phyloP scores from a whole-genome alignment of 805 yeast genomes.

The Kodamaea restingae region DNA sequence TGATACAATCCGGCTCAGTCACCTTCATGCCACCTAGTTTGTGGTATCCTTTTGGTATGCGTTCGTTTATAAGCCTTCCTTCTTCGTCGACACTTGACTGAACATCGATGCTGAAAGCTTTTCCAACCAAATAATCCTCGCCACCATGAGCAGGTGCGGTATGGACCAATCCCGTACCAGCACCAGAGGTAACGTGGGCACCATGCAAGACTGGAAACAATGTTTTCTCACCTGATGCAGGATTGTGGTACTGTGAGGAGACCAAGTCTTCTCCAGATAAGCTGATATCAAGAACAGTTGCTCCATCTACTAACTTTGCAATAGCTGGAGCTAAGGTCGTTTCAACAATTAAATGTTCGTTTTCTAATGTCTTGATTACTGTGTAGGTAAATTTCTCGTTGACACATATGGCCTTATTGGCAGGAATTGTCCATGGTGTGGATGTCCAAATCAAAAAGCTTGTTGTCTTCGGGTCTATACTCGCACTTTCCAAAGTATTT shows the following conservation, averaged over 20 bases:
- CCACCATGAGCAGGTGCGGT: conserved; percentile 98
- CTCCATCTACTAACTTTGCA: conserved; percentile 21
- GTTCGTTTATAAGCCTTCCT: conserved; percentile 61
- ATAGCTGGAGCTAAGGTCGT: conserved; percentile 42
- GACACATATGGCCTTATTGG: conserved; percentile 79
- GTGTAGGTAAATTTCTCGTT: conserved; percentile 59
- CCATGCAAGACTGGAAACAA: conserved; percentile 68
- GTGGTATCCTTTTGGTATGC: conserved; percentile 43
- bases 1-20: conserved; percentile 21
- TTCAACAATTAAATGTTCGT: conserved; percentile 56
- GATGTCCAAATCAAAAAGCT: conserved; percentile 86
- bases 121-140: conserved; percentile 80
- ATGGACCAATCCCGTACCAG: conserved; percentile 96
- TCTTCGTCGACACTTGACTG: conserved; percentile 74
- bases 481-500: conserved; percentile 2
- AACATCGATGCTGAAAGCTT: conserved; percentile 50
- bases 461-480: conserved; percentile 11
- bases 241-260: conserved; percentile 49
- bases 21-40: conserved; percentile 43
- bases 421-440: conserved; percentile 95
- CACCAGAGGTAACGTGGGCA: conserved; percentile 68
- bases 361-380: conserved; percentile 26
- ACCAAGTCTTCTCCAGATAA: conserved; percentile 24
- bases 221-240: conserved; percentile 34
- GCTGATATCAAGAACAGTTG: conserved; percentile 5